These are phyloP conservation scores for Psilocybe tampanensis DNA, from an alignment of 768 basidiomycete genomes.

Conservation along the genomic window DNA sequence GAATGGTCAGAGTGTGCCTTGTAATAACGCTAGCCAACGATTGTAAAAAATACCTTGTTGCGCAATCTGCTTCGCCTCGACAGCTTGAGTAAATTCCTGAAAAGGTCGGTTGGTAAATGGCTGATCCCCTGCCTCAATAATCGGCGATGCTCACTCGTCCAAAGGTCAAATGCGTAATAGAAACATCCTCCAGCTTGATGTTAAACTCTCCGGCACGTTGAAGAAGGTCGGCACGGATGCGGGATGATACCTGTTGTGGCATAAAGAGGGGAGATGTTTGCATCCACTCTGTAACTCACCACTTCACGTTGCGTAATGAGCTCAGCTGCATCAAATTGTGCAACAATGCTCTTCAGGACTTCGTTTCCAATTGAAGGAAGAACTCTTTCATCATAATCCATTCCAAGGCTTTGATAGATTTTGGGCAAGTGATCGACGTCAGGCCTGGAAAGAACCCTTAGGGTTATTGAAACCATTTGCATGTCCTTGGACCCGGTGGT, in stretches of 20 bases:
- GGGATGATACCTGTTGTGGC: conserved; percentile 71
- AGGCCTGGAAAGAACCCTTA: conserved; percentile 93
- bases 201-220: conserved; percentile 96
- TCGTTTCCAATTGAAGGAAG: conserved; percentile 98
- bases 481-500: conserved; percentile 98
- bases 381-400: conserved; percentile 98
- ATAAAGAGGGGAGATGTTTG: not conserved
- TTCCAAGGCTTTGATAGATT: conserved; percentile 93
- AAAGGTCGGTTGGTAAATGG: not conserved
- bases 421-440: conserved; percentile 85
- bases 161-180: conserved; percentile 90
- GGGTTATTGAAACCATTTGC: conserved; percentile 97
- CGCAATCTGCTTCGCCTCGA: conserved; percentile 99
- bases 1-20: conserved; percentile 4
- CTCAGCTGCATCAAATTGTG: conserved; percentile 97
- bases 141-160: conserved; percentile 62
- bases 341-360: conserved; percentile 96
- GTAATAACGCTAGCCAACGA: not conserved
- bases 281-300: conserved; percentile 47
- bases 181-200: conserved; percentile 95
- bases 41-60: conserved; percentile 75
- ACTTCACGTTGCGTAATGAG: conserved; percentile 98
- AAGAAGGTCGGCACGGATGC: conserved; percentile 90
- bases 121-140: not conserved
- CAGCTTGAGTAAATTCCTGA: conserved; percentile 96